Evolutionary conservation across 2,329 filamentous ascomycete genomes (phyloP), one percentile per base, ranked within the genome.

Genomic region (Rhexocercosporidium sp.): DNA sequence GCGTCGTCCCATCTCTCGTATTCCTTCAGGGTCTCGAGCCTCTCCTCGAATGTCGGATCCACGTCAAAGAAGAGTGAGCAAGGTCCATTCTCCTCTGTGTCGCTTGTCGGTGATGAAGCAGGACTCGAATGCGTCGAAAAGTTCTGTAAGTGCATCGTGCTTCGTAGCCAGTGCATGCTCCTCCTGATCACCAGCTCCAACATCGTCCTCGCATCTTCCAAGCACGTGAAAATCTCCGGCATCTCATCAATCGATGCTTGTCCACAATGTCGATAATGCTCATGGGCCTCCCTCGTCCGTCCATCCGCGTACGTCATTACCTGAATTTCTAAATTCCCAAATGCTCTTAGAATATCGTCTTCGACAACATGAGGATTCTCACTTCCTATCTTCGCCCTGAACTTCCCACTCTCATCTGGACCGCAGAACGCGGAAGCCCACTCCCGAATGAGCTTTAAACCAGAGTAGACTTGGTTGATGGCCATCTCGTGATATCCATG

Each of bases 161-260:
- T 71, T 9, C 70, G 68, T 29, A 74, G 44, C 71, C 71, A 74
- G 51, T 72, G 68, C 69, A 74, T 72, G 20, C 70, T 73, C 47
- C 71, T 67, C 46, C 64, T 49, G n/a, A 73, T 72, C 3, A 74
- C 66, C 5, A 68, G 29, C 39, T 74, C 72, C 34, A 74, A 46
- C 20, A 67, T 22, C 16, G 34, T 41, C 27, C 67, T 62, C 29
- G 71, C 71, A 27, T 71, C 62, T 20, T 64, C 57, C 6, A 74
- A 44, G 37, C 44, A 62, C 1, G 47, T 57, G 59, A 74, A 73
- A 7, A 63, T 56, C 1, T 64, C 27, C 1, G 69, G 71, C 71
- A 74, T 72, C 62, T 70, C 62, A 37, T 74, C 71, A 16, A 73
- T 69, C 25, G 62, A 37, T 27, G 39, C 64, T 37, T 71, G 69